Evolutionary conservation across 2,329 filamentous ascomycete species (phyloP), one percentile per base, ranked within the genome.

Genomic region (Cordyceps javanica): DNA sequence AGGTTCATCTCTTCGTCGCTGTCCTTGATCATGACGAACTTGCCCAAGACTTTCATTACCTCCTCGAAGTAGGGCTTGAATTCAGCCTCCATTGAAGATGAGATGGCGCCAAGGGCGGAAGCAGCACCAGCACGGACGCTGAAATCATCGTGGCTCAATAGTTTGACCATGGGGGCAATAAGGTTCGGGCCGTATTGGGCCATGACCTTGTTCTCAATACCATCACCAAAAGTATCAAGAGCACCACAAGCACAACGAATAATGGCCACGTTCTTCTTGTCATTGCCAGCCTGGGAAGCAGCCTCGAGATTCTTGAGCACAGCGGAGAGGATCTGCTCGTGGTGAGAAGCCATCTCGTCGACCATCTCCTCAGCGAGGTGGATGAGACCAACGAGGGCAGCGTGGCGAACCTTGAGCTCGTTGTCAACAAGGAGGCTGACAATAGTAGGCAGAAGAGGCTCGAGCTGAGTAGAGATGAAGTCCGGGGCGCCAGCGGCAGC

Each of bases 401-500:
- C 91, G 70, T 91, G 89, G 60, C 94, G 86, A 59, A 99, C 94
- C 65, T 86, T 86, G 64, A 85, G 81, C 64, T 95, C 89, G n/a
- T 83, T 78, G 69, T 99, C 94, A 69, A 91, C 82, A 39, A 99
- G 83, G 9, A 97, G 82, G 67, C 85, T 86, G 59, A 97, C 80
- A 59, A 97, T 86, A 65, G 90, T 81, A 50, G 94, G 94, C 71
- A 97, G 84, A 63, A 97, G 88, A 63, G 88, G 83, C 67, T 88
- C 82, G 61, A 97, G 83, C 74, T 99, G 94, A 21, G 92, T 96
- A 62, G 90, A 91, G 68, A 97, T 91, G 74, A 97, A 99, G 72
- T 99, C 94, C 16, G 94, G 94, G 30, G 94, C 93, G 65, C 94
- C 94, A 78, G 97, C 94, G 55, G 96, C 93, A 65, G 90, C 93